Evolutionary conservation across 2,329 filamentous ascomycete genomes (phyloP), one percentile per base, ranked within the genome.

Genomic region (Pseudonectria foliicola): DNA sequence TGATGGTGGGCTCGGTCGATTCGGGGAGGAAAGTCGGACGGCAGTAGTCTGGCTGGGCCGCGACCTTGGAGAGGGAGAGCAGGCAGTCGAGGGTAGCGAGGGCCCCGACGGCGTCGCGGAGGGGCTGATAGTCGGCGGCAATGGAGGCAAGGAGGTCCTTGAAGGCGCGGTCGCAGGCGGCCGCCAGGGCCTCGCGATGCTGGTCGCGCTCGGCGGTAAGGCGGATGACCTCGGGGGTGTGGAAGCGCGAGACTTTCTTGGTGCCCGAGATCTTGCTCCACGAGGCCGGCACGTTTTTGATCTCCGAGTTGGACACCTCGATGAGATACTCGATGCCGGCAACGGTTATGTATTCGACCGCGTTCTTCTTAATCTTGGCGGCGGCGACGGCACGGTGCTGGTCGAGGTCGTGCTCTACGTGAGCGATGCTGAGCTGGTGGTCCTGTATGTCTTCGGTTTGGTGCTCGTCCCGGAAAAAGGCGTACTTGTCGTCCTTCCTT

Each of bases 221-320:
- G 42, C 78, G 77, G 31, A 94, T 73, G 15, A 95, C 86, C 49
- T 94, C 83, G 4, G 92, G 92, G 0, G 92, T 92, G 62, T 98
- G 92, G 60, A 96, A 98, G 39, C 92, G 81, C 0, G 87, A 89
- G 5, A 89, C 66, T 51, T 86, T 87, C 60, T 96, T 96, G 6
- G 92, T 98, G 32, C 90, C 89, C 38, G 84, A 93, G 51, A 96
- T 85, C 61, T 98, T 96, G 44, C 76, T 72, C 92, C 92, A 98
- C 0, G 86, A 93, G 4, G 92, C 90, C 1, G 92, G 92, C 0
- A 98, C 87, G 38, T 82, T 78, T 56, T 88, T 92, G 40, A 95
- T 72, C 35, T 86, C 77, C 1, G 73, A 60, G 59, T 94, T 95
- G 46, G 85, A 73, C 6, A 98, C 83, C 61, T 96, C 92, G 50